Base-by-base conservation (phyloP, 2,329 filamentous ascomycete species). In the Monosporascus sp. region DNA sequence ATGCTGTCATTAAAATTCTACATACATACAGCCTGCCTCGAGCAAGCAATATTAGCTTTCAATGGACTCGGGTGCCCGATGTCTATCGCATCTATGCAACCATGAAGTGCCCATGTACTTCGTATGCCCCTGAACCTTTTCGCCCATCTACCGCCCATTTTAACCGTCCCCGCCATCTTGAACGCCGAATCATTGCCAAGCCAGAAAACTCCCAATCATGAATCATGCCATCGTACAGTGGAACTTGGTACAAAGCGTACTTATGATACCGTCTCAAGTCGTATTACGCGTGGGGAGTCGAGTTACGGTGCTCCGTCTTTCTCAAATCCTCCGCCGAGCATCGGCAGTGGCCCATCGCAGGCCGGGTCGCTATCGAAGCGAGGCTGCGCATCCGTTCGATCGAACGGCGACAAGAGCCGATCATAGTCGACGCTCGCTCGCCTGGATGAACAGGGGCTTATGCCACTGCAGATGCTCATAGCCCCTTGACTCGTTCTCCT, bases 361-460 rank as follows among this genome's bases (percentile, higher is more conserved):
- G 50, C 50, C 18, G 61, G 11, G 8, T 56, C 48, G 48, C 48
- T 57, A 27, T 51, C 56, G 27, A 61, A 59, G 9, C 52, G 57
- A 49, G 52, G 20, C 34, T 57, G 55, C 22, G 54, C 51, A 18
- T 60, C 54, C 17, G 47, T 56, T 36, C 49, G 47, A 37, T 57
- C 44, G 50, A 54, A 51, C 44, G 49, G 50, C 17, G 54, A 50
- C 37, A 49, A 41, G 42, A 52, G 38, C 20, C 55, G 50, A 17
- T 52, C 52, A 24, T 55, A 58, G 49, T 67, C 65, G 5, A 65
- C 49, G 45, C 65, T 68, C 34, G 54, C 49, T 48, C 56, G 58
- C 20, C 64, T 59, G 25, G 66, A 64, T 6, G 62, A 54, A 50
- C 60, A 59, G 8, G 66, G 66, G 48, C 65, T 68, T 46, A 68